Evolutionary conservation across 805 yeast species (phyloP), one percentile per base, ranked within the genome.

Genomic region (Kuraishia ogatae): DNA sequence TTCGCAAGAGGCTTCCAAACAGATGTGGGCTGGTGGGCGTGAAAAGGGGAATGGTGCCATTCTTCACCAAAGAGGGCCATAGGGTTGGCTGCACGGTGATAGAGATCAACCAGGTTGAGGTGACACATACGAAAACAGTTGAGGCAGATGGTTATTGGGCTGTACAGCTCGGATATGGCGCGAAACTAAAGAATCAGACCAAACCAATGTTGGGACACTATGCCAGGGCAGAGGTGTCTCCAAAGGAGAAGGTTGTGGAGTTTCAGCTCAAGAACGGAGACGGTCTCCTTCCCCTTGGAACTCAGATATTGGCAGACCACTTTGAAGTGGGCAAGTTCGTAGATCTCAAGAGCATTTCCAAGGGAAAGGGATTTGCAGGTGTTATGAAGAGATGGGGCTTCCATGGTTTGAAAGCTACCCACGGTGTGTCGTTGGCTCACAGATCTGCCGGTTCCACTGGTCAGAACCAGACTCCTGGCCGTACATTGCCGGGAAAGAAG

Each of bases 401-500:
- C 73, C 75, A 74, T 50, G 99, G 99, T 78, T 81, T 88, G 70
- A 81, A 83, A 49, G 97, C 97, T 6, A 79, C 97, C 1, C 99
- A 94, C 71, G 99, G 99, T 87, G 92, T 89, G 24, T 89, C 99
- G 28, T 76, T 81, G 52, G 86, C 93, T 43, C 98, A 94, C 70
- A 87, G 99, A 79, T 84, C 91, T 56, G 96, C 96, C 64, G 99
- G 99, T 80, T 92, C 97, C 35, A 91, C 87, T 64, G 99, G 99
- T 82, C 90, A 86, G 70, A 88, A 89, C 66, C 96, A 94, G 61
- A 87, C 89, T 59, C 99, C 99, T 15, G 97, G 97, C 65, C 87
- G 99, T 76, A 89, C 91, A 54, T 76, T 91, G 59, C 98, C 97
- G 17, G 98, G 97, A 23, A 92, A 89, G 75, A 93, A 91, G 73